phyloP scores from a whole-genome alignment of 176 grass and related monocot genomes.

The Paspalum notatum region DNA sequence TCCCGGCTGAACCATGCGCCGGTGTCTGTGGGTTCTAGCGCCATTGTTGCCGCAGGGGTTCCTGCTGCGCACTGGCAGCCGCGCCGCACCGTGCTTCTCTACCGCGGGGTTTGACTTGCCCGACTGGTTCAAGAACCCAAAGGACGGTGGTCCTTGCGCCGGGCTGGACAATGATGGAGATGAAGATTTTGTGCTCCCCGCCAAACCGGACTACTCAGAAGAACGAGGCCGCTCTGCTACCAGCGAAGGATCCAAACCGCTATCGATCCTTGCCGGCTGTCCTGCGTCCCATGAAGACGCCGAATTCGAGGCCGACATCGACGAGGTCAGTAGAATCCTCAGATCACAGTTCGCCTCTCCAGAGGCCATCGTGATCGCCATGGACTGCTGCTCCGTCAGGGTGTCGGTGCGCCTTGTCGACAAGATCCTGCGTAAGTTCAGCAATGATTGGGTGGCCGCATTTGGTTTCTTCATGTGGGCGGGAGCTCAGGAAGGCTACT shows the following conservation, averaged over 20 bases:
- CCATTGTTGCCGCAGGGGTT: background rate
- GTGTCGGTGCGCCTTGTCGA: slow-evolving; percentile 53
- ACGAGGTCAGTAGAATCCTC: slow-evolving; percentile 59
- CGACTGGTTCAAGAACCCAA: slow-evolving; percentile 72
- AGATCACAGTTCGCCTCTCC: slow-evolving; percentile 54
- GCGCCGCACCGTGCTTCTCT: background rate
- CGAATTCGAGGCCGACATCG: slow-evolving; percentile 56
- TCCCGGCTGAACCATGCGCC: slow-evolving; percentile 47
- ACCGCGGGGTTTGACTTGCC: slow-evolving; percentile 58
- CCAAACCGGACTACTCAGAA: slow-evolving; percentile 31
- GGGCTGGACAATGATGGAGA: slow-evolving; percentile 43
- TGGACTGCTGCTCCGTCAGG: slow-evolving; percentile 56
- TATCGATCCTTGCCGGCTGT: slow-evolving; percentile 23
- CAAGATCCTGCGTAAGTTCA: slow-evolving; percentile 66
- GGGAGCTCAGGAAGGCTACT: slow-evolving; percentile 47
- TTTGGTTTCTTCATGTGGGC: slow-evolving; percentile 95
- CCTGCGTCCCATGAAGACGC: slow-evolving; percentile 33
- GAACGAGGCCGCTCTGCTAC: background rate
- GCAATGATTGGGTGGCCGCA: slow-evolving; percentile 69
- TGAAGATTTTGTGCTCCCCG: slow-evolving; percentile 72
- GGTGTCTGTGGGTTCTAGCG: slow-evolving; percentile 5
- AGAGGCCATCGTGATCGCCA: slow-evolving; percentile 62
- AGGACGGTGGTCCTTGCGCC: slow-evolving; percentile 26
- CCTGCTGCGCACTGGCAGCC: background rate
- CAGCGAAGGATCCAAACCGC: background rate